Evolutionary conservation across 1,139 yeast genomes (phyloP), one percentile per base, ranked within the genome.

Genomic region (Yamadazyma oceani): DNA sequence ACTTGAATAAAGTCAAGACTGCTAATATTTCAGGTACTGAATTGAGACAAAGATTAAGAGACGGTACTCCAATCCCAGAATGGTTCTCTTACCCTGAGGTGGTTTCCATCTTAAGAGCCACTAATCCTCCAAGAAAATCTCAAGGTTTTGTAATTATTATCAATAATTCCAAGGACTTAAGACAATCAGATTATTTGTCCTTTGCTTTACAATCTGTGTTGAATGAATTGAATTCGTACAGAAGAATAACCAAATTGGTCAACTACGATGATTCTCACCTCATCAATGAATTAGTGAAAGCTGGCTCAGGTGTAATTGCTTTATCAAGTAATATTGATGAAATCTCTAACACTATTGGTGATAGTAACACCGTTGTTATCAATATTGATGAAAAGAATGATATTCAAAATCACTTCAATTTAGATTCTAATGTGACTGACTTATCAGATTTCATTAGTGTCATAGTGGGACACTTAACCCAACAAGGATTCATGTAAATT

Each of bases 1-100:
- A 89, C 51, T 57, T 62, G 26, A 72, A 78, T 28, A 83, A 87
- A 39, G 82, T 80, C 38, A 83, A 78, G 64, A 90, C 97, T 17
- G 80, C 94, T 43, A 90, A 89, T 63, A 88, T 90, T 48, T 88
- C 96, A 12, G 97, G 97, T 55, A 90, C 97, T 21, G 96, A 90
- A 66, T 78, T 90, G 56, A 82, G 97, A 69, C 83, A 83, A 65
- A 79, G 92, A 52, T 78, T 90, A 58, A 84, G 82, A 68, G 85
- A 84, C 43, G 97, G 97, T 41, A 75, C 84, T 33, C 84, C 82
- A 43, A 90, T 90, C 50, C 97, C 97, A 44, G 94, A 80, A 55
- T 90, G 97, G 97, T 90, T 90, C 67, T 87, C 96, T 2, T 90
- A 90, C 66, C 97, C 97, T 5, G 97, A 90, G 64, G 97, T 90